Evolutionary conservation across 1,284 basidiomycete species (phyloP), one percentile per base, ranked within the genome.

Genomic region (Papiliotrema terrestris): DNA sequence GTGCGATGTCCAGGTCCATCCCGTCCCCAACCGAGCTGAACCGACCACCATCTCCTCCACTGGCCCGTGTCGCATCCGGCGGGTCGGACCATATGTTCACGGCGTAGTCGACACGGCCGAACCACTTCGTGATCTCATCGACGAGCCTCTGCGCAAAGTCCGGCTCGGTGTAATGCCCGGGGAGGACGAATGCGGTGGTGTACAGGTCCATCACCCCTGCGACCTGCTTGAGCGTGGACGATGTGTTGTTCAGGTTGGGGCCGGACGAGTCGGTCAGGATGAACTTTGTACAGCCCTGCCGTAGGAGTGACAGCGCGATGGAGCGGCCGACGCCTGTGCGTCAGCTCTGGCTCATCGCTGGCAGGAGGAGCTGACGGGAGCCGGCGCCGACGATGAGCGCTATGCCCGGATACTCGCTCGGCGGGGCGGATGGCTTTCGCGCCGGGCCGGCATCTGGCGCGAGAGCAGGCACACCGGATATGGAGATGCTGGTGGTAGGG

Each of bases 181-280:
- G 29, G 29, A 46, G 45, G 20, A 46, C 15, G 17, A 46, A 35
- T 8, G 32, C 20, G 25, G 45, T 46, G 25, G 45, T 46, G 25
- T 46, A 46, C n/a, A 32, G 11, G 6, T 17, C 13, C 15, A 23
- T 29, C 8, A n/a, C 3, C 15, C 32, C n/a, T 8, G 32, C 26
- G 3, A 32, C 25, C 15, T 35, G 25, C 26, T 46, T 46, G 25
- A 46, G 45, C 8, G 25, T n/a, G 9, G n/a, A 13, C 23, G 45
- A 46, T 15, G 45, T 46, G 20, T 8, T 37, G 20, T 49, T 36
- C 20, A 49, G 47, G 4, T 5, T 19, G n/a, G 47, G 22, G 8
- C 32, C 17, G n/a, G 47, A 49, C 17, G 47, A 20, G 37, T 49
- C 47, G 37, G 36, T 37, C 5, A 49, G 37, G 35, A 49, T 49